Base-by-base conservation (phyloP, 129 eudicot species). In the Flaveria brownii region DNA sequence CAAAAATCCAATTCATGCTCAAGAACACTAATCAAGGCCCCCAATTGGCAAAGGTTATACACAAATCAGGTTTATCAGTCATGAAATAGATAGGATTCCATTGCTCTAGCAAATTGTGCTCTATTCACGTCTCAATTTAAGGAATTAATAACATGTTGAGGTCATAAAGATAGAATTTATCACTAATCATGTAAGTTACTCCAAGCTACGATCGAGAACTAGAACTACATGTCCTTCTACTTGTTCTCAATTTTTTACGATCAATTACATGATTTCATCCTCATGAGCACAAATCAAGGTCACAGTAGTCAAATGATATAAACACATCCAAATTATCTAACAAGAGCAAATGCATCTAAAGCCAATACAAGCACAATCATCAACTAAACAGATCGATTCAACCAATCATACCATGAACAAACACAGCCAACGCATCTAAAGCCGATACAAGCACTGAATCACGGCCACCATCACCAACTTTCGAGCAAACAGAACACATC, bases 351-450 rank as follows among this genome's bases (percentile, higher is more conserved):
- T 28, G 30, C 30, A 28, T 28, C 30, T 28, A 28, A 28, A 28
- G 30, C 30, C 3, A 28, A 28, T 28, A 28, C 30, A 28, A 28
- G 2, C 30, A 28, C 30, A 28, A 39, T 13, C 13, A 62, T 77
- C 26, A 75, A 42, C 60, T 3, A 28, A 69, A 8, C 30, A 63
- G 16, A 69, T 78, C 46, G 46, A 42, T 9, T 41, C 56, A 68
- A 42, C 49, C 47, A 77, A 64, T 26, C 56, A 73, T 91, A 94
- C 97, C 98, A 62, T 86, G 85, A 77, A 94, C 84, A 60, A 94
- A 71, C 7, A 83, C 85, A 68, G 91, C 88, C 82, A 91, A 12
- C 1, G 86, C 78, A n/a, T 85, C 82, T 46, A 94, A 76, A 47
- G 82, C 87, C 22, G 85, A 78, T 2, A 82, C 84, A 17, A 84